Evolutionary conservation across 2,329 filamentous ascomycete species (phyloP).

Genomic region (Aspergillus fumigatus): DNA sequence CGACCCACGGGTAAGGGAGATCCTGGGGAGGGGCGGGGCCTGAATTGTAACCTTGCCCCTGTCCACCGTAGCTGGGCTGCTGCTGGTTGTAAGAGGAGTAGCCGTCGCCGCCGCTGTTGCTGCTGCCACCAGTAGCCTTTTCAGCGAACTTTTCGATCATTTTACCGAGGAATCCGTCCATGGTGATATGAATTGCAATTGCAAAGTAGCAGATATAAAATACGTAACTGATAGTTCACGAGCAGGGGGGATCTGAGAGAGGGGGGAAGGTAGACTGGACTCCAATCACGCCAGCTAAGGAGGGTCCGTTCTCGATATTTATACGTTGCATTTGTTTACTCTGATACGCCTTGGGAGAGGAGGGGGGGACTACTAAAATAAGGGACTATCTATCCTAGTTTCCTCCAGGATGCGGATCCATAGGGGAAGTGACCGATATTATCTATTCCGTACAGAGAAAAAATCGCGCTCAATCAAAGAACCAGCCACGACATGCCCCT

Average conservation of each 20-base stretch:
- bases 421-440: too few species aligned
- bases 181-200: constrained; percentile 2
- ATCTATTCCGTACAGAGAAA: too few species aligned
- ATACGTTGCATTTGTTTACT: background rate
- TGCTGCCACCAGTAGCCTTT: constrained; percentile 6
- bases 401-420: background rate
- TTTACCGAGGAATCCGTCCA: constrained; percentile 26
- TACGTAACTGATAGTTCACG: background rate
- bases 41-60: background rate
- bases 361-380: background rate
- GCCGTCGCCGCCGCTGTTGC: background rate
- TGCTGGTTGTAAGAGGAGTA: background rate
- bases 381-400: background rate
- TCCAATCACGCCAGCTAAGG: background rate
- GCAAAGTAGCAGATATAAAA: background rate
- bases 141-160: constrained; percentile 24
- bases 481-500: background rate
- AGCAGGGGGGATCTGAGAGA: background rate
- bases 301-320: background rate
- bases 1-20: constrained; percentile 40
- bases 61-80: constrained; percentile 7
- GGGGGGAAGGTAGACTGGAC: background rate
- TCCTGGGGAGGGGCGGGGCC: constrained; percentile 3
- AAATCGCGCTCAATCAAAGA: background rate
- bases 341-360: too few species aligned